phyloP scores from a whole-genome alignment of 805 yeast genomes.

The Candida awuae region DNA sequence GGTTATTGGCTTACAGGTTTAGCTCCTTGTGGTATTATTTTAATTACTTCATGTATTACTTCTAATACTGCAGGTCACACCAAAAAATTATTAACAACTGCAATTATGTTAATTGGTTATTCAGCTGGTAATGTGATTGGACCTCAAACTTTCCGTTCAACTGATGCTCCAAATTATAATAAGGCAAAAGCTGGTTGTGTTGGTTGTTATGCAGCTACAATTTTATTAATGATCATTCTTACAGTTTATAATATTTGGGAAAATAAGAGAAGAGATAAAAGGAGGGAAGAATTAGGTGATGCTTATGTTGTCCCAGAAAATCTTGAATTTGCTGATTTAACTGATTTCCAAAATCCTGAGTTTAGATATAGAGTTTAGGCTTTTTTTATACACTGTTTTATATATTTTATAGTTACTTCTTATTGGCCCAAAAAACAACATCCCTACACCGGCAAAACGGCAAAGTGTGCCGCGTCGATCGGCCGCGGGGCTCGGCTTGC shows the following conservation, averaged over 20 bases:
- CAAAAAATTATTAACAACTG: slow-evolving; percentile 39
- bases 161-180: slow-evolving; percentile 37
- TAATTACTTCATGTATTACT: slow-evolving; percentile 17
- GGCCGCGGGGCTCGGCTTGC: no score
- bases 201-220: slow-evolving; percentile 35
- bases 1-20: slow-evolving; percentile 8
- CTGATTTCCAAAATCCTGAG: slow-evolving; percentile 1
- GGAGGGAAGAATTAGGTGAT: slow-evolving; percentile 12
- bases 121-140: slow-evolving; percentile 42
- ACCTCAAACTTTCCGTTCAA: slow-evolving; percentile 44
- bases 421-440: no score
- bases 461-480: no score
- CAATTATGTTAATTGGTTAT: slow-evolving; percentile 36
- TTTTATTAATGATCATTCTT: slow-evolving; percentile 30
- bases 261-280: slow-evolving; percentile 27
- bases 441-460: no score
- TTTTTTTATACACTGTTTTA: not conserved
- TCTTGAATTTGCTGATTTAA: slow-evolving; percentile 29
- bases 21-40: slow-evolving; percentile 18
- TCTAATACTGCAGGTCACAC: slow-evolving; percentile 41
- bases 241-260: slow-evolving; percentile 27
- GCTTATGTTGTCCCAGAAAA: slow-evolving; percentile 25
- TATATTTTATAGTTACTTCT: not conserved
- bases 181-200: slow-evolving; percentile 39
- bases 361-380: slow-evolving; percentile 3